A percentile compares a stretch with the other conserved stretches of the same genome.
Conservation (phyloP, 768 basidiomycete species). For the Pulveroboletus sp. region DNA sequence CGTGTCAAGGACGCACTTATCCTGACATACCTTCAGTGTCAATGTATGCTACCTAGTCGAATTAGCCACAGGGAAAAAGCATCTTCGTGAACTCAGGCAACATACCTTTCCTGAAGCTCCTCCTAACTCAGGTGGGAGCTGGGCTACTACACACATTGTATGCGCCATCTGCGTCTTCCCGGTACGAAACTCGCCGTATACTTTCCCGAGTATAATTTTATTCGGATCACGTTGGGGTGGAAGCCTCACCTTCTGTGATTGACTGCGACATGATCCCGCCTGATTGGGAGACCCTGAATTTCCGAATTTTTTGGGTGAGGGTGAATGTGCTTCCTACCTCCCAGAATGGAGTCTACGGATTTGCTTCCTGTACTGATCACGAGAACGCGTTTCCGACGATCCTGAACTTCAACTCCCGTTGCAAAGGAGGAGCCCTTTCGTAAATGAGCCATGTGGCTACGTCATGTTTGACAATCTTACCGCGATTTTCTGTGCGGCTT, state of each 20-base stretch:
- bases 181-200: conserved; percentile 94
- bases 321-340: conserved; percentile 47
- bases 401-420: conserved; percentile 88
- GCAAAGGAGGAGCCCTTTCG: conserved; percentile 84
- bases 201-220: conserved; percentile 35
- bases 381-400: conserved; percentile 75
- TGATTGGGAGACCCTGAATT: conserved; percentile 26
- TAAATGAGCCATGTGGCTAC: conserved; percentile 1
- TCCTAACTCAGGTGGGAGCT: conserved; percentile 85
- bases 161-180: conserved; percentile 96
- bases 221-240: neutral
- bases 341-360: conserved; percentile 82
- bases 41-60: conserved; percentile 76
- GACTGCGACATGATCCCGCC: conserved; percentile 91
- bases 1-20: neutral
- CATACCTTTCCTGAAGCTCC: conserved; percentile 84
- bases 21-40: conserved; percentile 68
- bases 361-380: conserved; percentile 92
- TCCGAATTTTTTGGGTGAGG: neutral
- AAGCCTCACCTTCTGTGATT: conserved; percentile 81
- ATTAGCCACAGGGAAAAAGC: neutral
- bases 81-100: conserved; percentile 3
- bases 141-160: conserved; percentile 88
- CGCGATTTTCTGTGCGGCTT: conserved; percentile 84
- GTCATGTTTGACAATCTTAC: conserved; percentile 33